Percentiles rank a stretch among this genome's conserved stretches.
Evolutionary conservation across 1,284 basidiomycete genomes (phyloP).

Genomic region (Exobasidium rhododendri): DNA sequence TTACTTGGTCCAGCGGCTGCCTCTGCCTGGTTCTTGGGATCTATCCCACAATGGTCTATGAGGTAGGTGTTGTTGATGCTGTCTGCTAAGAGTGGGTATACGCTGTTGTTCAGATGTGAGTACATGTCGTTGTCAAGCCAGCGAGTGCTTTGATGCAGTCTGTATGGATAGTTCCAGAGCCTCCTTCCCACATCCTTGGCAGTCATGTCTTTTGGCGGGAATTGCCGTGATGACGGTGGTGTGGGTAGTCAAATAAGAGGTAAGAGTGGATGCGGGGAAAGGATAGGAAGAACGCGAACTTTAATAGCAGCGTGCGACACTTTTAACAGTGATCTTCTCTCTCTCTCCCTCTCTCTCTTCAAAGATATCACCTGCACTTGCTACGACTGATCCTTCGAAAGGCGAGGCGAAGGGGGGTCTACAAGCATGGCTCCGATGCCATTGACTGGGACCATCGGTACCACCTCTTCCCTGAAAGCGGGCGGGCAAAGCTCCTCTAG

Average conservation of each 20-base stretch:
- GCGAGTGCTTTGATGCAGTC: constrained; percentile 17
- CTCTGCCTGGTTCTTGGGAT: constrained; percentile 22
- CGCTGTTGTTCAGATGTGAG: constrained; percentile 38
- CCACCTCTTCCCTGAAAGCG: neutral
- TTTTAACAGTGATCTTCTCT: no score
- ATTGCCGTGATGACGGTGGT: neutral
- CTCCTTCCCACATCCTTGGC: neutral
- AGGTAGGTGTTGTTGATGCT: constrained; percentile 35
- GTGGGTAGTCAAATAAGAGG: neutral
- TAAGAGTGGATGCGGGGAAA: neutral
- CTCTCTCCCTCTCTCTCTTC: neutral
- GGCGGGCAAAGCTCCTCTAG: neutral
- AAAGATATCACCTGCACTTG: neutral
- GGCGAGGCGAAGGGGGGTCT: neutral
- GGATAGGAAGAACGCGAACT: neutral
- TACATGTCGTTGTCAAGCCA: constrained; percentile 43
- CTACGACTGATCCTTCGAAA: neutral
- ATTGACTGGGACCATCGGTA: constrained; percentile 8
- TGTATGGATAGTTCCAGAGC: neutral
- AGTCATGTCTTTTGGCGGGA: neutral
- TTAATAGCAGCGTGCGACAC: neutral
- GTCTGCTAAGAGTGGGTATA: constrained; percentile 34
- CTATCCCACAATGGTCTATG: constrained; percentile 25
- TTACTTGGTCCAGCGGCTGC: neutral
- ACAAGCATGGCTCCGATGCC: constrained; percentile 13